Base-by-base conservation (phyloP, 2,329 filamentous ascomycete genomes). In the Fusarium verrucosum region DNA sequence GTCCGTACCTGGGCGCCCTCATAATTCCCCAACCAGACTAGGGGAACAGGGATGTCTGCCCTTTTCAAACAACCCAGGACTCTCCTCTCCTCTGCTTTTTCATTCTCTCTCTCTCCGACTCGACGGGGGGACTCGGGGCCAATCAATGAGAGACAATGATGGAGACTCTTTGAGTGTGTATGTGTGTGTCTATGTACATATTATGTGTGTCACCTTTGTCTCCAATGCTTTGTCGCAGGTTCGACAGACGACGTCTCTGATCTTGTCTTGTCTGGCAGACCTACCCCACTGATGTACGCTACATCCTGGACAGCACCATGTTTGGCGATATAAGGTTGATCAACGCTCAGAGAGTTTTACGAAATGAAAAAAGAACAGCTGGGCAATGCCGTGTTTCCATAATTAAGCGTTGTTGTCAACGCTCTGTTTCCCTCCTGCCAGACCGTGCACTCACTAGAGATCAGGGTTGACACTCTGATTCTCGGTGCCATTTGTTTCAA, bases 161-260 rank as follows among this genome's bases (percentile, higher is more conserved):
- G 35, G 10, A 16, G 36, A 44, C 33, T 52, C 38, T 52, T 26
- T 33, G 63, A 58, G 30, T 51, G 30, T 66, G 46, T 28, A 46
- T 64, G 53, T 62, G 62, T 50, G 62, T 66, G 57, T 66, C 62
- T n/a, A n/a, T n/a, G n/a, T n/a, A n/a, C n/a, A n/a, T n/a, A n/a
- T n/a, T n/a, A 58, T 62, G 62, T 50, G 62, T 66, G 57, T 66
- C 62, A 66, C 43, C 30, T 58, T 62, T 65, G 56, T 46, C 50
- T 62, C 55, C 37, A 58, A 58, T 58, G 25, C 37, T 62, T 56
- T 45, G 56, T 56, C 40, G 45, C 56, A 59, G 54, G 33, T 59
- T 56, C 41, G 19, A 47, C 20, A 26, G n/a, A 57, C n/a, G n/a
- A 30, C 40, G 17, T 35, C 40, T 54, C 35, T 38, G 38, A 37